A percentile compares a stretch with the other conserved stretches of the same genome.
Conservation (phyloP, 441 rosid species). For the Mallotus repandus region DNA sequence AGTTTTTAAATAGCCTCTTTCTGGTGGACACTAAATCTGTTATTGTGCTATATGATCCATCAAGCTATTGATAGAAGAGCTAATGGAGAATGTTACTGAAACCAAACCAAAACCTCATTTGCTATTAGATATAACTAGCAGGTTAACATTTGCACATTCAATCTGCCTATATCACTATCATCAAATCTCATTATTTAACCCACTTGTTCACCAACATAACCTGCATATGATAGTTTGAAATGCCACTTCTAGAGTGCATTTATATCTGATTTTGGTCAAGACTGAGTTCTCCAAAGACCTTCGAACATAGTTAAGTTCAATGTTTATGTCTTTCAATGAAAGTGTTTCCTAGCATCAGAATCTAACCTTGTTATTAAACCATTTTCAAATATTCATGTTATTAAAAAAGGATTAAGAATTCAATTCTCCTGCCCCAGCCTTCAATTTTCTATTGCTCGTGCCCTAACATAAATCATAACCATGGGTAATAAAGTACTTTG, state of each 20-base stretch:
- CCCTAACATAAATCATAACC: constrained; percentile 1
- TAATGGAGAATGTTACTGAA: background rate
- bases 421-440: background rate
- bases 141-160: background rate
- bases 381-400: background rate
- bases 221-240: background rate
- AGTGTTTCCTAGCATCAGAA: constrained; percentile 11
- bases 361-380: constrained; percentile 1
- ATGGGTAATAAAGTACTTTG: constrained; percentile 3
- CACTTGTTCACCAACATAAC: background rate
- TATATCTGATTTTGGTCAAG: background rate
- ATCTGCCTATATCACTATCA: background rate
- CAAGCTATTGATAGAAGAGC: background rate
- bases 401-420: background rate
- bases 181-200: background rate
- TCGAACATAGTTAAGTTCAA: background rate
- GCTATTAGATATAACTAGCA: background rate
- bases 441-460: background rate
- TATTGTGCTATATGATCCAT: background rate
- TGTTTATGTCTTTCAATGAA: background rate
- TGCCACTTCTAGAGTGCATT: background rate
- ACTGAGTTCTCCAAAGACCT: background rate
- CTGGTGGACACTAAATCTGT: background rate
- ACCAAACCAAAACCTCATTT: background rate
- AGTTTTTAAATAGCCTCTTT: background rate